phyloP scores from a whole-genome alignment of 495 filamentous ascomycete genomes.

The Acidiella bohemica region DNA sequence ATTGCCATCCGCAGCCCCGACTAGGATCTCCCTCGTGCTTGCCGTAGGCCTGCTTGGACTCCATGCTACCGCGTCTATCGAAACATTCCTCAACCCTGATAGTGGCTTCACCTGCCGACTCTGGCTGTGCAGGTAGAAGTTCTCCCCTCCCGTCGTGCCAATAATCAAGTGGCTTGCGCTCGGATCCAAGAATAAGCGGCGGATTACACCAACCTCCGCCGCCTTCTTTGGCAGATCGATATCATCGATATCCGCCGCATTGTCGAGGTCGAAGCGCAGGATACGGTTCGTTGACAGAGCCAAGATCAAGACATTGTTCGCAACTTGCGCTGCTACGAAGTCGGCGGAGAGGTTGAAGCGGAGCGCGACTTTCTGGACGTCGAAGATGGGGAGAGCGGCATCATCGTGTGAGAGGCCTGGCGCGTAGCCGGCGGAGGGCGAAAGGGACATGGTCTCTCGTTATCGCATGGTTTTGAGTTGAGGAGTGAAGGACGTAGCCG shows the following conservation, averaged over 20 bases:
- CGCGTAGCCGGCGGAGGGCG: constrained; percentile 39
- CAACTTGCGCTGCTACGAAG: constrained; percentile 91
- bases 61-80: constrained; percentile 85
- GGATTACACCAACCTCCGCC: constrained; percentile 79
- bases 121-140: constrained; percentile 95
- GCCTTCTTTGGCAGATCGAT: constrained; percentile 93
- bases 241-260: constrained; percentile 90
- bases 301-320: constrained; percentile 89
- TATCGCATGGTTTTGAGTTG: neutral
- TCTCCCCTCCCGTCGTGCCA: constrained; percentile 80
- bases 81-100: constrained; percentile 68
- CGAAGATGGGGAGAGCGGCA: constrained; percentile 71
- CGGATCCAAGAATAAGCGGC: constrained; percentile 91
- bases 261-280: constrained; percentile 84
- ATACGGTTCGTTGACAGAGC: constrained; percentile 81
- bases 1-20: constrained; percentile 83
- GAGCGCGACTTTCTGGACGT: constrained; percentile 78
- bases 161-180: constrained; percentile 90
- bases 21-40: constrained; percentile 86
- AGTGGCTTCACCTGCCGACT: constrained; percentile 74
- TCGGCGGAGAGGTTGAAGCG: constrained; percentile 83
- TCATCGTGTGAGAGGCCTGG: constrained; percentile 46
- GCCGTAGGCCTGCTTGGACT: constrained; percentile 92
- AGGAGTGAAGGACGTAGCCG: no score
- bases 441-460: constrained; percentile 7